These are phyloP conservation scores for Hypoxylon subgilvum DNA, from an alignment of 495 filamentous ascomycete genomes.

Conservation along the genomic window DNA sequence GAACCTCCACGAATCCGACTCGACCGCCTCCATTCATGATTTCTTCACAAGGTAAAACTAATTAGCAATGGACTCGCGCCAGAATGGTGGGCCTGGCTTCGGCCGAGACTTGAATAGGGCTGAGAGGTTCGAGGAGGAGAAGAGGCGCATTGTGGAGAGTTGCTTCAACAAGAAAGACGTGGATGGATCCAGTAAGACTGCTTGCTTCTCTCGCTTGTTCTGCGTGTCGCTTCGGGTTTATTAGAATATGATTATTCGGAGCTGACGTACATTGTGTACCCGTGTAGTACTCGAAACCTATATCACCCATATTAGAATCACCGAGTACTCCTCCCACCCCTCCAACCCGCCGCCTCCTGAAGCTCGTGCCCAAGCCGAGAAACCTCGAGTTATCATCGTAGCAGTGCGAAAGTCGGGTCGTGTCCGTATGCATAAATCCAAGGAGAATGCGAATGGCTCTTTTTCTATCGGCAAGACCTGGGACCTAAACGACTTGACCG, in stretches of 20 bases:
- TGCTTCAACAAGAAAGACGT: slow-evolving; percentile 88
- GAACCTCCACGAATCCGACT: slow-evolving; percentile 27
- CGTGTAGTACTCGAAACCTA: slow-evolving; percentile 84
- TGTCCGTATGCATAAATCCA: slow-evolving; percentile 93
- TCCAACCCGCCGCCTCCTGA: slow-evolving; percentile 82
- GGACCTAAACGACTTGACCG: slow-evolving; percentile 84
- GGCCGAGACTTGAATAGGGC: slow-evolving; percentile 68
- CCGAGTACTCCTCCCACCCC: slow-evolving; percentile 83
- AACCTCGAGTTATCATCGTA: slow-evolving; percentile 87
- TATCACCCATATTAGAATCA: slow-evolving; percentile 92
- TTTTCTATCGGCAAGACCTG: slow-evolving; percentile 99
- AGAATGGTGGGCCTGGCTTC: slow-evolving; percentile 32
- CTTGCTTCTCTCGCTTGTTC: neutral
- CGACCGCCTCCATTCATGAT: slow-evolving; percentile 35
- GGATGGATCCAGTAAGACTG: slow-evolving; percentile 74
- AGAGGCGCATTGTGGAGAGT: slow-evolving; percentile 86
- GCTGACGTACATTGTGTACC: slow-evolving; percentile 22
- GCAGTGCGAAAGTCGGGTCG: slow-evolving; percentile 89
- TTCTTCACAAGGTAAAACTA: slow-evolving; percentile 11
- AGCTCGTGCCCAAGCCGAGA: slow-evolving; percentile 73
- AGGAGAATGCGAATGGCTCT: slow-evolving; percentile 89
- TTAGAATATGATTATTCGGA: slow-evolving; percentile 1
- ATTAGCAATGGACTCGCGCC: slow-evolving; percentile 40
- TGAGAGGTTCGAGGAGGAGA: slow-evolving; percentile 94
- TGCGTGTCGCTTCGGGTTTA: slow-evolving; percentile 2